Evolutionary conservation across 2,329 filamentous ascomycete species (phyloP), one percentile per base, ranked within the genome.

Genomic region (Ilyonectria destructans): DNA sequence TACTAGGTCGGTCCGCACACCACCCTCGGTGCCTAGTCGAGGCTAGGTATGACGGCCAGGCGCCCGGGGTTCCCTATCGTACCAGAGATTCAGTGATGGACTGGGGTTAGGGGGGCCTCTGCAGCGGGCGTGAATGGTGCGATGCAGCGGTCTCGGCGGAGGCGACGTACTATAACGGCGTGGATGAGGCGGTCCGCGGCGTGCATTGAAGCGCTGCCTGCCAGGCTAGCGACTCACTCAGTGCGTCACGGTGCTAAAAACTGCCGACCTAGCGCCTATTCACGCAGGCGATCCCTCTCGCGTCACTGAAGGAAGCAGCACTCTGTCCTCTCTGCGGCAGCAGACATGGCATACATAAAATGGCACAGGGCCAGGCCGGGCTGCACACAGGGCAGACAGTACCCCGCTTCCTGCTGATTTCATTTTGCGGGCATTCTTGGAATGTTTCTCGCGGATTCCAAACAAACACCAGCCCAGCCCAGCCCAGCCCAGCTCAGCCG

Each of bases 331-430:
- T 26, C 26, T 26, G 26, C 26, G 6, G 26, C 26, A 26, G 26
- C 26, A 26, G 26, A 26, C 26, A 26, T 26, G 26, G 26, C 26
- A 26, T 26, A 26, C 9, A 19, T 9, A 10, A 19, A 23, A 31
- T 40, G 49, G 23, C 49, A 43, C 49, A 49, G 29, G 58, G 58
- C 51, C 46, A 23, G 48, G 15, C 48, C 26, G 33, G 59, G 49
- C 40, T 21, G 51, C 58, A 52, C 48, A 62, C 59, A 33, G 48
- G 35, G 19, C 58, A 56, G 49, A 55, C 43, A 51, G 54, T 58
- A 64, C 61, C 61, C 61, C 59, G 59, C 59, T 62, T 40, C 40
- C 51, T 51, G 43, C 45, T 56, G 60, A 33, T 19, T 51, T 57
- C 37, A 29, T 49, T 33, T n/a, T 60, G 49, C 49, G 49, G 49